Evolutionary conservation across 164 flowering plant species (phyloP), one percentile per base, ranked within the genome.

Genomic region (Annona cherimola): DNA sequence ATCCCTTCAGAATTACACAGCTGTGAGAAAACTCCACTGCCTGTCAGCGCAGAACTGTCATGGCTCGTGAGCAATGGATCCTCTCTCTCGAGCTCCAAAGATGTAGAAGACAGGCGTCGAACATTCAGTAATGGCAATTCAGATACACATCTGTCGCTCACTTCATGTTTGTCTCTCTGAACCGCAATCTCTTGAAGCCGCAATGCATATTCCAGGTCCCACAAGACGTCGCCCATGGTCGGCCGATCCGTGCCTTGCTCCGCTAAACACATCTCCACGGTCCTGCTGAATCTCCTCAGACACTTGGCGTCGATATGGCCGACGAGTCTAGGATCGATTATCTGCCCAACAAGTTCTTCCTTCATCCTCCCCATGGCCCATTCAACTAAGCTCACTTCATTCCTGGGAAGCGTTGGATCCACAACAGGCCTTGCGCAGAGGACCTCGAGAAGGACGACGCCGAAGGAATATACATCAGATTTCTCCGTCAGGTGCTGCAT

Each of bases 361-460:
- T 61, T 64, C 26, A 61, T 42, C 5, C 78, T 70, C 0, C 4
- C 35, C 20, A 66, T 7, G 2, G 75, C 83, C 88, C 88, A 85
- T 26, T 77, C 75, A 0, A 75, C 89, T 16, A 87, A 78, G 64
- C 82, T 84, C 5, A 87, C 85, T 71, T 84, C 82, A 59, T 87
- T 89, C 69, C 79, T 82, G 0, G 87, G 79, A 67, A 87, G 82
- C 71, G 67, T 75, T 0, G 82, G 79, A 69, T 81, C 76, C 0
- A 87, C 74, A 1, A 81, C 86, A 3, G 84, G 85, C 72, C 83
- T 80, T 40, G 81, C 88, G 74, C 85, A 84, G 66, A 87, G 60
- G 9, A 79, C 85, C 46, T 85, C 90, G 39, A 71, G 39, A 41
- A 71, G 67, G 5, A 71, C 73, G 16, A 63, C 73, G 19, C 73